Evolutionary conservation across 352 stramenopile genomes (phyloP), one percentile per base, ranked within the genome.

Genomic region (Globisporangium perplexum): DNA sequence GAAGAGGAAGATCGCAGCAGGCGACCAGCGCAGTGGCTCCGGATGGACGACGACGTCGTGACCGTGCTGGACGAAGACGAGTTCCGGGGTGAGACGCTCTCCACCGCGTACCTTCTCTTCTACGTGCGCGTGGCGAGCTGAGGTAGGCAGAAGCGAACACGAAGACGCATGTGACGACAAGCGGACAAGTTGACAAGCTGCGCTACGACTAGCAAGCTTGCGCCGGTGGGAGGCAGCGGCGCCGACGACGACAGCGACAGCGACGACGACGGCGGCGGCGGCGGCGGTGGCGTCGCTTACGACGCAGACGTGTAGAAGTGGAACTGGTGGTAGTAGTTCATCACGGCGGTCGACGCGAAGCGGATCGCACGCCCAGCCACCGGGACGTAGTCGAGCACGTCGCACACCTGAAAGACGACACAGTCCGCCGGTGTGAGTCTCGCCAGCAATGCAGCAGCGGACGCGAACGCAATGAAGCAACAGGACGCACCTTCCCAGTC

Each of bases 301-400:
- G 83, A 94, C 14, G 76, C 83, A 43, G 83, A 90, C 28, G 78
- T 92, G 74, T 94, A 94, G 58, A 94, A 94, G 68, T 94, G 68
- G 61, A 86, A 89, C 50, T 88, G 80, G 71, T 92, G 79, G 68
- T 92, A 92, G 72, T 94, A 92, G 58, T 87, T 71, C 58, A 92
- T 49, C 31, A 91, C 61, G 5, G 73, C 78, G n/a, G 72, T 77
- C 33, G 73, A 72, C 57, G 73, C 74, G 44, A 91, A 77, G 35
- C 81, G 83, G 53, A 91, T 76, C 18, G 87, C 60, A 53, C 83
- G 86, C 53, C 83, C 83, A 22, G 90, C 65, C 1, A 83, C 57
- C 31, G 83, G 83, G 12, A 92, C 71, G 54, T 74, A 71, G 42
- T 92, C 79, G 41, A 86, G 59, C 31, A 83, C 71, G 33, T 78